Base-by-base conservation (phyloP, 805 yeast species). In the Zygosaccharomyces rouxii region DNA sequence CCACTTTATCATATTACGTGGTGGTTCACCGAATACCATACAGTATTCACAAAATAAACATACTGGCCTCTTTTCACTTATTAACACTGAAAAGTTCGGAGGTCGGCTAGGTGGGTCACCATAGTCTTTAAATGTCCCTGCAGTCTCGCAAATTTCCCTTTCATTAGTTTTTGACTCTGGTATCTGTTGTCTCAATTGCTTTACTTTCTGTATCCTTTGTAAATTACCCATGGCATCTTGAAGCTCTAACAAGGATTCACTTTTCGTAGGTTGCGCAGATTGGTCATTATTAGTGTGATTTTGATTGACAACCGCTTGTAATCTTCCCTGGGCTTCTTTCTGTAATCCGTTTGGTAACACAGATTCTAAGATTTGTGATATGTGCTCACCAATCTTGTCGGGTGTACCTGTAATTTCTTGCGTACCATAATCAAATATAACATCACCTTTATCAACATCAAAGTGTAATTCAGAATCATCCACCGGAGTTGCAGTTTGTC, bases 1-100 rank as follows among this genome's bases (percentile, higher is more conserved):
- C 76, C 79, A 74, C 56, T 72, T 74, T 50, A 77, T 74, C 72
- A 75, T 71, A 56, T 76, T 76, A 21, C 63, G 60, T 0, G 83
- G 82, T 43, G 76, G 74, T 39, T 62, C 63, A 1, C 82, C 81
- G 58, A 70, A 78, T 1, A 77, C 71, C 44, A 71, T 68, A 56
- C 76, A 78, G 58, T 77, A 78, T 53, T 77, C 80, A 60, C 83
- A 78, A 46, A 78, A 71, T 51, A 76, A 62, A 56, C 83, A 78
- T 51, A 71, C 46, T 6, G 63, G 63, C 10, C 52, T 47, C 25
- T 55, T 52, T 9, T 55, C 54, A 30, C 52, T 55, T 35, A 60
- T 48, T 19, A 63, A 42, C 2, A 55, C 53, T 10, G 63, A 56
- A 40, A 61, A 60, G 39, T 61, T 57, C 3, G 68, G 66, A n/a